Evolutionary conservation across 1,139 yeast genomes (phyloP), one percentile per base, ranked within the genome.

Genomic region (Pichia sp.): DNA sequence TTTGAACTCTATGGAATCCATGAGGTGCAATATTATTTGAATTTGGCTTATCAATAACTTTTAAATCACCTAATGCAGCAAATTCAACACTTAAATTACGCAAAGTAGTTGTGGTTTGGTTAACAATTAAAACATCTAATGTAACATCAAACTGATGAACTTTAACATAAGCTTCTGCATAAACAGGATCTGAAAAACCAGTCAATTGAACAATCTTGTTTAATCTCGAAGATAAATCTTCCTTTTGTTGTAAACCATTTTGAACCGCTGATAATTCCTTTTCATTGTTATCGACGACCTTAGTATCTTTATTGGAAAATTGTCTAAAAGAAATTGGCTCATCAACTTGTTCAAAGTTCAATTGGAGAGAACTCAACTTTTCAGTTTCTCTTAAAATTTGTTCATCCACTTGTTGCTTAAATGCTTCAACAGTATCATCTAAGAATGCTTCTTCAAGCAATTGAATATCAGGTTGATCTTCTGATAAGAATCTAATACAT

Each of bases 101-200:
- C 59, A 93, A 74, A 5, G 98, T 93, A 49, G 78, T 82, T 15
- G 80, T 80, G 7, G 98, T 91, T 67, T 93, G 99, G 62, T 93
- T 93, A 38, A 93, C 97, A 52, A 93, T 70, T 59, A 93, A 69
- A 21, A 93, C 96, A 57, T 93, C 98, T 56, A 93, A 72, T 0
- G 88, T 91, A 54, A 93, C 95, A 62, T 93, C 98, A 62, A 84
- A 91, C 43, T 93, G 98, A 56, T 91, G 95, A 19, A 88, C 93
- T 52, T 86, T 86, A 52, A 93, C 86, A 57, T 83, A 86, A 0
- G 97, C 98, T 65, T 93, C 99, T 5, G 96, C 97, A 59, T 93
- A 93, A 31, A 93, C 94, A 20, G 98, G 95, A 61, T 93, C 99
- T 1, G 96, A 85, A 64, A 88, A 93, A 28, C 99, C 99, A 24